Conservation (phyloP, 495 filamentous ascomycete species). For the Penicillium taxi region DNA sequence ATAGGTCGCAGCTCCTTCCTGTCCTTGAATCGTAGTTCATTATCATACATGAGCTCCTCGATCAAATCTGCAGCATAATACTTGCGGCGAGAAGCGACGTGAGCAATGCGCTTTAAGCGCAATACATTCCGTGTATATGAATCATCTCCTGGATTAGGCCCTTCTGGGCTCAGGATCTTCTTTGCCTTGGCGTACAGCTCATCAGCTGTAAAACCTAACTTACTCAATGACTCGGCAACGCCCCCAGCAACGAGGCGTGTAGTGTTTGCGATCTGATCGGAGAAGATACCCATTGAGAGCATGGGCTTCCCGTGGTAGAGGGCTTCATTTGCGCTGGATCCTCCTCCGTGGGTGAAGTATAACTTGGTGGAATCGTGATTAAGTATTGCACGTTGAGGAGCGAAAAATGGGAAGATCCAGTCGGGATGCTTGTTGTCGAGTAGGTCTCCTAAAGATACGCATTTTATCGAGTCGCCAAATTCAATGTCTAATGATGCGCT, state of each 20-base stretch:
- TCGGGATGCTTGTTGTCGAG: constrained; percentile 15
- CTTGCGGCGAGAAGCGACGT: constrained; percentile 25
- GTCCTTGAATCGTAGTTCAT: constrained; percentile 17
- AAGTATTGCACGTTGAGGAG: constrained; percentile 11
- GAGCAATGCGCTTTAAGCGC: constrained; percentile 28
- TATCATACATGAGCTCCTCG: constrained; percentile 33
- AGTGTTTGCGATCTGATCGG: constrained; percentile 27
- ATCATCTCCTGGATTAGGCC: constrained; percentile 11
- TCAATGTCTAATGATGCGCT: background rate
- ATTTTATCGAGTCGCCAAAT: background rate
- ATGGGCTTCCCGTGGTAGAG: constrained; percentile 28
- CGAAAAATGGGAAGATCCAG: constrained; percentile 5
- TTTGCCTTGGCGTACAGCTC: constrained; percentile 20
- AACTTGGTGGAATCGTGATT: constrained; percentile 17
- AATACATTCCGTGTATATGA: constrained; percentile 14
- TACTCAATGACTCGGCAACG: constrained; percentile 20
- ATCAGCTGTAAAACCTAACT: constrained; percentile 22
- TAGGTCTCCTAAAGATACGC: constrained; percentile 11
- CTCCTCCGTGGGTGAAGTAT: constrained; percentile 32
- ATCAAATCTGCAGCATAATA: constrained; percentile 29
- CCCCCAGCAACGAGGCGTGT: constrained; percentile 24
- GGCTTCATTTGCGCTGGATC: constrained; percentile 30
- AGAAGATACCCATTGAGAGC: constrained; percentile 26
- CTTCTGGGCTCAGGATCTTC: constrained; percentile 7
- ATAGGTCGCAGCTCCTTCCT: constrained; percentile 17